Conservation (phyloP, 2,329 filamentous ascomycete genomes). For the Curvularia eragrostidis region DNA sequence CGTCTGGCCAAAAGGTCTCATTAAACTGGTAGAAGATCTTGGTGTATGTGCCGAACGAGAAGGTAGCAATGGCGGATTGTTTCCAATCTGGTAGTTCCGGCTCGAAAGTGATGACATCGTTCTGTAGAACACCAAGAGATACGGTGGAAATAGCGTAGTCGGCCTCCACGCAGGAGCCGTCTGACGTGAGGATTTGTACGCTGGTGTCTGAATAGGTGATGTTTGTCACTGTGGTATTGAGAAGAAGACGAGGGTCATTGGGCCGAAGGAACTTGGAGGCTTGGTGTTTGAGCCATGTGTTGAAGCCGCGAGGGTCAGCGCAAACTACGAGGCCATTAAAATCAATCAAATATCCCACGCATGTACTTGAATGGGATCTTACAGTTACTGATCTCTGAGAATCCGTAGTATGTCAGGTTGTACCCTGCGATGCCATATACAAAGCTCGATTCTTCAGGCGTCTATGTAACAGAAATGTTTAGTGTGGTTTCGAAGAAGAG, state of each 20-base stretch:
- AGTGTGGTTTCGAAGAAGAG: neutral
- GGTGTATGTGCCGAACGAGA: constrained; percentile 74
- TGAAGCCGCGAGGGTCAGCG: constrained; percentile 67
- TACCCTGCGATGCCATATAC: constrained; percentile 63
- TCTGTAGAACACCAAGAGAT: constrained; percentile 71
- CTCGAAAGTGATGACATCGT: constrained; percentile 63
- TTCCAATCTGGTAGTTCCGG: constrained; percentile 71
- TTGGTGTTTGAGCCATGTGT: constrained; percentile 63
- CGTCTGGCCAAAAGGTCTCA: constrained; percentile 68
- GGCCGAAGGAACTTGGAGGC: constrained; percentile 63
- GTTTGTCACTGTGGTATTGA: constrained; percentile 64
- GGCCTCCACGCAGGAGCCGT: constrained; percentile 65
- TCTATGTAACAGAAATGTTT: constrained; percentile 22
- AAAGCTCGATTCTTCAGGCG: constrained; percentile 64
- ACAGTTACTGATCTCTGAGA: constrained; percentile 15
- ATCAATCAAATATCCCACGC: constrained; percentile 63
- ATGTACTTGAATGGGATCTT: neutral
- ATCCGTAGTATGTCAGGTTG: constrained; percentile 54
- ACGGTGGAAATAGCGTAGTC: constrained; percentile 72
- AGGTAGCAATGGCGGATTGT: constrained; percentile 66
- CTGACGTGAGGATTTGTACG: constrained; percentile 61
- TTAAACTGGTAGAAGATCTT: constrained; percentile 76
- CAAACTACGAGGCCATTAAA: constrained; percentile 68
- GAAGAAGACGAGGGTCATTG: constrained; percentile 63
- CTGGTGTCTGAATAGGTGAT: constrained; percentile 61